Evolutionary conservation across 768 basidiomycete genomes (phyloP).

Genomic region (Leccinum longicurvipes): DNA sequence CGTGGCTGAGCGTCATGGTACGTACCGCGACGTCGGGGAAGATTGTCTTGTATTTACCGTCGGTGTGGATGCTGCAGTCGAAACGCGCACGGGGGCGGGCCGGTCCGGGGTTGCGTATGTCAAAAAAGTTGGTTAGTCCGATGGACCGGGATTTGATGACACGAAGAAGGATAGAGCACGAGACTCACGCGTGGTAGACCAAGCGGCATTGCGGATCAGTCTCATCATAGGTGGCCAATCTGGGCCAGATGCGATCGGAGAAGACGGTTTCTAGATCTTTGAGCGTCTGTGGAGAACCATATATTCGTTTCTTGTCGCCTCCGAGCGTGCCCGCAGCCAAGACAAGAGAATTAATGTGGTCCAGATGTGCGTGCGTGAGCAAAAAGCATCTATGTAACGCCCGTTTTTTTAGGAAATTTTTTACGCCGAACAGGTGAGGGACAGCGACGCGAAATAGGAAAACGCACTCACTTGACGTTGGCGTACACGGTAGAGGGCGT

Average conservation of each 20-base stretch:
- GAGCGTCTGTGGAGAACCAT: slow-evolving; percentile 57
- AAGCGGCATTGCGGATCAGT: slow-evolving; percentile 57
- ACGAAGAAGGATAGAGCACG: neutral
- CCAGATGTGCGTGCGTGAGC: slow-evolving; percentile 86
- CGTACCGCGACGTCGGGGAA: slow-evolving; percentile 58
- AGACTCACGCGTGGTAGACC: slow-evolving; percentile 60
- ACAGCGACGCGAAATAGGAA: neutral
- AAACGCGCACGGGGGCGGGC: neutral
- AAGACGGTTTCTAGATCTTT: slow-evolving; percentile 71
- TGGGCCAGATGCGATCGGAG: slow-evolving; percentile 81
- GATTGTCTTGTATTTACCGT: slow-evolving; percentile 52
- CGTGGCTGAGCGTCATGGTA: slow-evolving; percentile 71
- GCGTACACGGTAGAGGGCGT: slow-evolving; percentile 29
- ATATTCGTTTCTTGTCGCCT: slow-evolving; percentile 61
- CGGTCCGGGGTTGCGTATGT: neutral
- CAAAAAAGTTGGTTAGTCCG: slow-evolving; percentile 11
- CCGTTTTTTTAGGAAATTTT: neutral
- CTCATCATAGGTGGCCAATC: slow-evolving; percentile 72
- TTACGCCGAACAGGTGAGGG: neutral
- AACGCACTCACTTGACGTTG: slow-evolving; percentile 30
- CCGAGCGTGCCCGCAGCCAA: slow-evolving; percentile 76
- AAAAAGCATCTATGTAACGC: slow-evolving; percentile 64
- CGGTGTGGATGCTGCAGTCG: slow-evolving; percentile 44
- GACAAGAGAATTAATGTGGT: slow-evolving; percentile 82
- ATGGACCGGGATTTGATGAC: neutral